These are phyloP conservation scores for Nakaseomyces sp. DNA, from an alignment of 1,139 yeast genomes.

Conservation along the genomic window DNA sequence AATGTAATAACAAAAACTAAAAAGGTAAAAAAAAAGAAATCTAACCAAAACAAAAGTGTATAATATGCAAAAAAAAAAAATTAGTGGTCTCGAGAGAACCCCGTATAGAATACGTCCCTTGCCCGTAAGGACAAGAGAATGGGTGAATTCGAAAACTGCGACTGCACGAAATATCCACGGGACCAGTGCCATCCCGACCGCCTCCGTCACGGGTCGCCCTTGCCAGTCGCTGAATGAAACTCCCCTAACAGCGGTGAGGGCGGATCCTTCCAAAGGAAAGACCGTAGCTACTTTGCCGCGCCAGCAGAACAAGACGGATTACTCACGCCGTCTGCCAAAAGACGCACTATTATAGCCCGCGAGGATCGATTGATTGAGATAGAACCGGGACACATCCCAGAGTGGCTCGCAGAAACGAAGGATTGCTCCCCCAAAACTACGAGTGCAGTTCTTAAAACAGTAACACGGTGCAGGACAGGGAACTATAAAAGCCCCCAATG, in stretches of 20 bases:
- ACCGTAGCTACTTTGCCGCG: slow-evolving; percentile 26
- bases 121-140: too few species aligned
- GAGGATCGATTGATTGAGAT: slow-evolving; percentile 30
- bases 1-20: too few species aligned
- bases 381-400: slow-evolving; percentile 34
- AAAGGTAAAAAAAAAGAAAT: too few species aligned
- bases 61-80: slow-evolving; percentile 3
- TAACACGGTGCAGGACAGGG: slow-evolving; percentile 20
- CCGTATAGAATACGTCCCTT: too few species aligned
- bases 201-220: slow-evolving; percentile 36
- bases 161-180: slow-evolving; percentile 6
- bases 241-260: slow-evolving; percentile 36
- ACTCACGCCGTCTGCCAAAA: slow-evolving; percentile 26
- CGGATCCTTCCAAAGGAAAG: slow-evolving; percentile 18
- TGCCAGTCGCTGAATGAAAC: slow-evolving; percentile 38
- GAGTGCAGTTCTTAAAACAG: slow-evolving; percentile 12
- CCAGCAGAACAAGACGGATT: slow-evolving; percentile 25
- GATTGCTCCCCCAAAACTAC: too few species aligned
- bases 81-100: slow-evolving; percentile 8
- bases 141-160: slow-evolving; percentile 6
- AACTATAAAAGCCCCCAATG: not conserved
- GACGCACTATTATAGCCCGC: slow-evolving; percentile 30
- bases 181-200: slow-evolving; percentile 35
- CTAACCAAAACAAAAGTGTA: not conserved
- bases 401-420: slow-evolving; percentile 10